phyloP scores from a whole-genome alignment of 352 stramenopile genomes.

The Phytopythium litorale region DNA sequence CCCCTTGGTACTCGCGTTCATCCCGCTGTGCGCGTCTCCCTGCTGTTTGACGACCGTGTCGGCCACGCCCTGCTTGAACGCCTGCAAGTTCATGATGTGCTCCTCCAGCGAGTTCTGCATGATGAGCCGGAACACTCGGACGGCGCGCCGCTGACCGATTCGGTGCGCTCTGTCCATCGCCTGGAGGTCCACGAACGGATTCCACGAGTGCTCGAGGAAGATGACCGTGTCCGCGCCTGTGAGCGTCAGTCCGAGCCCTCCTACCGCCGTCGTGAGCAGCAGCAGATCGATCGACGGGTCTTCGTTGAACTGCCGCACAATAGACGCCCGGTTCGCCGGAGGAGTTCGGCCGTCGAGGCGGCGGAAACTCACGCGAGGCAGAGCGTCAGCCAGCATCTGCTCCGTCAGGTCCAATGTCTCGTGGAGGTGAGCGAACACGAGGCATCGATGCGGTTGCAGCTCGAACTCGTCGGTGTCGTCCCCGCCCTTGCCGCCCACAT shows the following conservation, averaged over 20 bases:
- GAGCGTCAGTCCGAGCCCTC: constrained; percentile 95
- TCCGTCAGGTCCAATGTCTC: constrained; percentile 94
- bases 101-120: constrained; percentile 72
- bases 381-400: constrained; percentile 70
- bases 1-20: constrained; percentile 60
- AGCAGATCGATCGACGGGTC: constrained; percentile 93
- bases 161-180: constrained; percentile 87
- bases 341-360: constrained; percentile 92
- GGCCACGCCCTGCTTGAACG: constrained; percentile 74
- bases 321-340: constrained; percentile 48
- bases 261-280: constrained; percentile 94
- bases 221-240: constrained; percentile 96
- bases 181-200: constrained; percentile 95
- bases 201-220: constrained; percentile 98
- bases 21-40: constrained; percentile 46
- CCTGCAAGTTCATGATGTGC: constrained; percentile 75
- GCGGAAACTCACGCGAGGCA: constrained; percentile 77
- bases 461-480: constrained; percentile 16
- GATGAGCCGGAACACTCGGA: constrained; percentile 79
- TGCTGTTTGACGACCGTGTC: constrained; percentile 48
- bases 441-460: constrained; percentile 76
- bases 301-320: constrained; percentile 92
- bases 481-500: constrained; percentile 10
- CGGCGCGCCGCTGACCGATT: constrained; percentile 63
- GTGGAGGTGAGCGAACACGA: constrained; percentile 96